phyloP scores from a whole-genome alignment of 768 basidiomycete species.

The Boletus speciosus region DNA sequence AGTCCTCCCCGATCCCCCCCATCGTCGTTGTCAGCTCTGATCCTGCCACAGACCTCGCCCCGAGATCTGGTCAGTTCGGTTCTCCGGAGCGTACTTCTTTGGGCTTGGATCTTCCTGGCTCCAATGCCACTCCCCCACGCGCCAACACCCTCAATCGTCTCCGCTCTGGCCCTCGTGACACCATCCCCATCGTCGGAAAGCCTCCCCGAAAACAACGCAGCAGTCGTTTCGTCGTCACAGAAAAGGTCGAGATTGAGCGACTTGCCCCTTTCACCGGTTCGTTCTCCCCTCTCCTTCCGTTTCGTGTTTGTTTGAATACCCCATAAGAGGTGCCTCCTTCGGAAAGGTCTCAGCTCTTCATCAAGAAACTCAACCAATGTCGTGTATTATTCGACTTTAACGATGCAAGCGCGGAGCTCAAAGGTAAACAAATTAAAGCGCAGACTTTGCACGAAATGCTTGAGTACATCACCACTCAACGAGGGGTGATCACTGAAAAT shows the following conservation, averaged over 20 bases:
- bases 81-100: conserved; percentile 48
- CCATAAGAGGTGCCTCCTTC: conserved; percentile 75
- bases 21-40: conserved; percentile 87
- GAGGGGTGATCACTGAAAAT: conserved; percentile 92
- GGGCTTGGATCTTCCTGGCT: conserved; percentile 43
- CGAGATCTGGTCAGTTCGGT: conserved; percentile 40
- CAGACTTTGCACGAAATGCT: conserved; percentile 98
- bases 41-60: conserved; percentile 44
- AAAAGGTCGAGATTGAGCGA: conserved; percentile 94
- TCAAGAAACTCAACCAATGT: conserved; percentile 95
- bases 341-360: conserved; percentile 87
- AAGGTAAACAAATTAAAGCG: conserved; percentile 98
- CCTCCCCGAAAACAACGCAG: conserved; percentile 97
- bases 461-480: conserved; percentile 96
- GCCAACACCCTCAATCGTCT: conserved; percentile 69
- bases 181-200: conserved; percentile 93
- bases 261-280: conserved; percentile 85
- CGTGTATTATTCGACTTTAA: conserved; percentile 98
- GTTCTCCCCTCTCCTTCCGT: conserved; percentile 10
- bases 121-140: conserved; percentile 57
- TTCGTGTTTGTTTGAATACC: neutral
- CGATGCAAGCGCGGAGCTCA: conserved; percentile 91
- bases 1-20: conserved; percentile 61
- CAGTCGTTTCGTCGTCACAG: conserved; percentile 92
- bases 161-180: conserved; percentile 86